Base-by-base conservation (phyloP, 257 asterid species). In the Verbena officinalis region DNA sequence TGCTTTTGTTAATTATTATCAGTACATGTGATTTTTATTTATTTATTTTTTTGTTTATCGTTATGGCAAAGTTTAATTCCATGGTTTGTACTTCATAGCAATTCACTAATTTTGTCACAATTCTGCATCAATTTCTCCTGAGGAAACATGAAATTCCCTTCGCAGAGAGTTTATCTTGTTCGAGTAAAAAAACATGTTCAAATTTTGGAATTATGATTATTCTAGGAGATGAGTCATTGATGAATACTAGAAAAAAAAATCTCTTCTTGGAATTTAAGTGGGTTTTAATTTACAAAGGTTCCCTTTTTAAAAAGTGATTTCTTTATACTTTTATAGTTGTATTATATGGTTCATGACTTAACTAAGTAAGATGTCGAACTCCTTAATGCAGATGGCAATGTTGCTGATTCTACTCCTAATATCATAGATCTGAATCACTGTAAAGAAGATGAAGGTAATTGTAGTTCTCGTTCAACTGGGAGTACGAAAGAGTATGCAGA, bases 381-480 rank as follows among this genome's bases (percentile, higher is more conserved):
- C 60, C 66, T 56, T 66, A 31, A 69, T 65, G 73, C 68, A 65
- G 81, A 57, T 30, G 68, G 50, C 31, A 30, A 66, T 39, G 33
- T 15, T 34, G 67, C 71, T 31, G 90, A 38, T 71, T 75, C 78
- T 39, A 36, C 78, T 56, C 77, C 67, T 11, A 52, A 39, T 62
- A 64, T 14, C 8, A 11, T 69, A 48, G 83, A 68, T 59, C 55
- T 19, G 38, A 73, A 72, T 49, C 77, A 64, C 33, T 65, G 75
- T 31, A 65, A 67, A 57, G 85, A 77, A 31, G 79, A 70, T 57
- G 75, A 51, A 12, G 81, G 76, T 21, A 71, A 68, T 60, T 79
- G 81, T 58, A 82, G 77, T 44, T 56, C 78, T 51, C 75, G 68
- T 72, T 86, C 91, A 3, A 36, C 57, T 62, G 87, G 78, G 59